These are phyloP conservation scores for Sphagnum magellanicum DNA, from an alignment of 228 moss, liverwort and hornwort genomes.

Conservation along the genomic window DNA sequence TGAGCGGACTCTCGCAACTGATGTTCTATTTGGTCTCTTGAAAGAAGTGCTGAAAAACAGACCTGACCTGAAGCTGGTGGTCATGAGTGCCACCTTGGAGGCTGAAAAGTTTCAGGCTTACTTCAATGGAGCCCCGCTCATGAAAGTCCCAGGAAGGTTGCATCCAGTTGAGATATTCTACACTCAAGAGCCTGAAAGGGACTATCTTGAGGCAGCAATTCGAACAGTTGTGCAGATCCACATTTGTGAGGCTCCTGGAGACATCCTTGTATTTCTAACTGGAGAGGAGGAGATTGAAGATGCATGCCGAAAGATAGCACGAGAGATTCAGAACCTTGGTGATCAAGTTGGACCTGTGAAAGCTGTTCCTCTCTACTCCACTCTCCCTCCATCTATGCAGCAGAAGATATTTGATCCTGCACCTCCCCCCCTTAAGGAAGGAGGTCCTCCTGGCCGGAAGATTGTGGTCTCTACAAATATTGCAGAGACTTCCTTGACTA, in stretches of 20 bases:
- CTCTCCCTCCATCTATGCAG: constrained; percentile 97
- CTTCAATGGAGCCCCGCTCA: constrained; percentile 90
- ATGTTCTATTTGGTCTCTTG: constrained; percentile 88
- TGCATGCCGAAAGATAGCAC: constrained; percentile 84
- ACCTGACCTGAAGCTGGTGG: constrained; percentile 95
- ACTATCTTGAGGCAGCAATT: constrained; percentile 96
- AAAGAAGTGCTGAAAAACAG: constrained; percentile 96
- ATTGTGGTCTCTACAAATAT: constrained; percentile 98
- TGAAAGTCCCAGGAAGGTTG: constrained; percentile 97
- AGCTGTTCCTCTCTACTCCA: constrained; percentile 92
- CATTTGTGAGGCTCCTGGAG: constrained; percentile 84
- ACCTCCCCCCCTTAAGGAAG: constrained; percentile 80
- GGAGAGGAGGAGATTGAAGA: constrained; percentile 99
- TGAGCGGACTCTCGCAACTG: constrained; percentile 92
- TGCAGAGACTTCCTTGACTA: constrained; percentile 93
- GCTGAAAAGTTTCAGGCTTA: constrained; percentile 99
- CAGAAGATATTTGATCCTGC: constrained; percentile 98
- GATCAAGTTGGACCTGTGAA: constrained; percentile 95
- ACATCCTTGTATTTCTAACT: constrained; percentile 92
- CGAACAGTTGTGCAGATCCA: constrained; percentile 98
- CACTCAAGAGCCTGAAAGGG: constrained; percentile 95
- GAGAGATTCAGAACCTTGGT: constrained; percentile 90
- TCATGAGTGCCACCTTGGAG: constrained; percentile 98
- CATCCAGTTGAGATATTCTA: constrained; percentile 99
- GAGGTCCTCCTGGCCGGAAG: constrained; percentile 87